These are phyloP conservation scores for Botrytis fragariae DNA, from an alignment of 2,329 filamentous ascomycete species.

Conservation along the genomic window DNA sequence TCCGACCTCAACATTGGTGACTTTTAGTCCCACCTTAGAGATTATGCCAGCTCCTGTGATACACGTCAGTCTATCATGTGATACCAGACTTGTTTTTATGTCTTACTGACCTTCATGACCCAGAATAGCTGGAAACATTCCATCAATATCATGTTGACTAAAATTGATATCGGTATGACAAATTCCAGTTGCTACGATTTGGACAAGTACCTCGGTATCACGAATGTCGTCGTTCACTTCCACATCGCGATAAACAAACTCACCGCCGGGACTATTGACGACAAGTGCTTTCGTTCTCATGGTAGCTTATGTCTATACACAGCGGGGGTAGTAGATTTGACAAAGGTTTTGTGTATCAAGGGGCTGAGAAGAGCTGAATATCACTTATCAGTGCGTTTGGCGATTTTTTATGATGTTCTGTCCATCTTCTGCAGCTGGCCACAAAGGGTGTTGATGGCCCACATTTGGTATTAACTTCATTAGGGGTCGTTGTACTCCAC, in stretches of 20 bases:
- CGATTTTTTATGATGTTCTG: background rate
- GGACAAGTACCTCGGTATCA: conserved; percentile 38
- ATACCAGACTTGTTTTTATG: background rate
- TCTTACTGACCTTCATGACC: conserved; percentile 36
- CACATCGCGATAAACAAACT: conserved; percentile 11
- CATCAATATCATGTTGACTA: conserved; percentile 22
- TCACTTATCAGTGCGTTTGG: background rate
- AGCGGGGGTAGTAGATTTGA: background rate
- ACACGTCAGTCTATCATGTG: background rate
- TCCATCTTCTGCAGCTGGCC: background rate
- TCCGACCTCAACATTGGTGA: conserved; percentile 22
- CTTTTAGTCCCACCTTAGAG: conserved; percentile 23
- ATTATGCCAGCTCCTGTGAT: conserved; percentile 28
- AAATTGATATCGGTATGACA: conserved; percentile 35
- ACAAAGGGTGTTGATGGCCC: background rate
- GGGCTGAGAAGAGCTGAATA: background rate
- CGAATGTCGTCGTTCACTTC: conserved; percentile 25
- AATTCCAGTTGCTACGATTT: conserved; percentile 41
- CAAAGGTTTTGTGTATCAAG: background rate
- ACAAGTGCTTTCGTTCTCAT: conserved; percentile 19
- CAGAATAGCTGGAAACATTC: conserved; percentile 34
- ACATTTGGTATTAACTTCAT: background rate
- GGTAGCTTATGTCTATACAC: background rate
- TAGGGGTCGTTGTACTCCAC: background rate
- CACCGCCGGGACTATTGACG: conserved; percentile 7